Evolutionary conservation across 106 monocot species (phyloP).

Genomic region (Phalaenopsis aphrodite): DNA sequence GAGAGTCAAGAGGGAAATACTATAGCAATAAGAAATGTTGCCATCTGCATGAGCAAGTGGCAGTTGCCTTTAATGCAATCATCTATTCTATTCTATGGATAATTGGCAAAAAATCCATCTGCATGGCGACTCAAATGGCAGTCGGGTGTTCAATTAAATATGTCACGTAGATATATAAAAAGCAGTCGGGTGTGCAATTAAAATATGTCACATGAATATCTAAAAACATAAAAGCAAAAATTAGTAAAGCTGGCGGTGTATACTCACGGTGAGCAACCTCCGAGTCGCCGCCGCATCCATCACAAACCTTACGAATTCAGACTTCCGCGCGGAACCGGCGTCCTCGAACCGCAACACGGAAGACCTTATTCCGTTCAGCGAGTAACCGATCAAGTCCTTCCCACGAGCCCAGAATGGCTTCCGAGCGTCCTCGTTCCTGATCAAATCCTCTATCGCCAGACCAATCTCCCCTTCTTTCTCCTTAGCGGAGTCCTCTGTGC

Average conservation of each 20-base stretch:
- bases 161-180: too few relatives aligned
- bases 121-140: too few relatives aligned
- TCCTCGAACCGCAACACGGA: conserved; percentile 25
- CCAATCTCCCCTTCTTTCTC: conserved; percentile 16
- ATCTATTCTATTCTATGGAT: too few relatives aligned
- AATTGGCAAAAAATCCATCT: too few relatives aligned
- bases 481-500: background rate
- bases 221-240: background rate
- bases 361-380: conserved; percentile 46
- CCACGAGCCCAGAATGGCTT: conserved; percentile 63
- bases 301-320: conserved; percentile 32
- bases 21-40: too few relatives aligned
- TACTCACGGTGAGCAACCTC: conserved; percentile 35
- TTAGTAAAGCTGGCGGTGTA: background rate
- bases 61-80: too few relatives aligned
- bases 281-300: conserved; percentile 21
- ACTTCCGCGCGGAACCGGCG: conserved; percentile 14
- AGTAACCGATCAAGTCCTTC: conserved; percentile 53
- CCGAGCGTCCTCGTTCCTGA: conserved; percentile 36
- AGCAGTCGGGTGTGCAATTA: too few relatives aligned
- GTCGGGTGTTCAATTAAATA: too few relatives aligned
- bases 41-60: too few relatives aligned
- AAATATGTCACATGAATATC: too few relatives aligned
- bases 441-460: conserved; percentile 42
- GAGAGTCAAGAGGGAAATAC: too few relatives aligned